Percentiles rank a stretch among this genome's conserved stretches.
These are phyloP conservation scores for Allium fistulosum DNA, from an alignment of 106 monocot genomes.

Conservation along the genomic window DNA sequence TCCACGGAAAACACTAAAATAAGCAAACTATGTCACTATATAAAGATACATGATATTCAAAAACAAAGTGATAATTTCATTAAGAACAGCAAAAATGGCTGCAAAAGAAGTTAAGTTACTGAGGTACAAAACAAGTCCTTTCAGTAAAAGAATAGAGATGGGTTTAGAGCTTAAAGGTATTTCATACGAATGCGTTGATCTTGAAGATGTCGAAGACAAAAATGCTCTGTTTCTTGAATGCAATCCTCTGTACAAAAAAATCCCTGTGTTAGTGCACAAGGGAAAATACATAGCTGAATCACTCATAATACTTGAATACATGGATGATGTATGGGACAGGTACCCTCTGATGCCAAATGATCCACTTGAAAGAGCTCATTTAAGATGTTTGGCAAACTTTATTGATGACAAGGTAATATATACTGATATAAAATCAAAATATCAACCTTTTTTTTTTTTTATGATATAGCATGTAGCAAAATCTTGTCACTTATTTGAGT, in stretches of 20 bases:
- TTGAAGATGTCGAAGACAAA: background rate
- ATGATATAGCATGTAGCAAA: background rate
- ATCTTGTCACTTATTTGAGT: background rate
- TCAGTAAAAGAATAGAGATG: conserved; percentile 1
- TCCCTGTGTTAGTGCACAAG: background rate
- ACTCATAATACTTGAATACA: conserved; percentile 6
- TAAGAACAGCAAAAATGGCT: background rate
- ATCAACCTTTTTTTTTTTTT: background rate
- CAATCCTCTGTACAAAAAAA: conserved; percentile 2
- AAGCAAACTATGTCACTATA: too few species aligned
- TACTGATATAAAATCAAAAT: background rate
- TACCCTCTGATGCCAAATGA: conserved; percentile 3
- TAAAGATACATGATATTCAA: too few species aligned
- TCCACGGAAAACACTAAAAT: too few species aligned
- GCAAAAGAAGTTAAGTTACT: conserved; percentile 2
- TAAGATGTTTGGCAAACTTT: background rate
- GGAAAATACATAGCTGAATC: conserved; percentile 2
- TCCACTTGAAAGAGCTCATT: background rate
- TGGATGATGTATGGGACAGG: background rate
- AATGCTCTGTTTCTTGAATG: background rate
- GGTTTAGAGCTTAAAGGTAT: conserved; percentile 1
- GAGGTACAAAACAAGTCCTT: conserved; percentile 1
- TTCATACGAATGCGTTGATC: background rate
- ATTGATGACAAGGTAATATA: background rate
- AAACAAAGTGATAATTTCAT: background rate